Evolutionary conservation across 2,329 filamentous ascomycete genomes (phyloP).

Genomic region (Epichloe sibirici): DNA sequence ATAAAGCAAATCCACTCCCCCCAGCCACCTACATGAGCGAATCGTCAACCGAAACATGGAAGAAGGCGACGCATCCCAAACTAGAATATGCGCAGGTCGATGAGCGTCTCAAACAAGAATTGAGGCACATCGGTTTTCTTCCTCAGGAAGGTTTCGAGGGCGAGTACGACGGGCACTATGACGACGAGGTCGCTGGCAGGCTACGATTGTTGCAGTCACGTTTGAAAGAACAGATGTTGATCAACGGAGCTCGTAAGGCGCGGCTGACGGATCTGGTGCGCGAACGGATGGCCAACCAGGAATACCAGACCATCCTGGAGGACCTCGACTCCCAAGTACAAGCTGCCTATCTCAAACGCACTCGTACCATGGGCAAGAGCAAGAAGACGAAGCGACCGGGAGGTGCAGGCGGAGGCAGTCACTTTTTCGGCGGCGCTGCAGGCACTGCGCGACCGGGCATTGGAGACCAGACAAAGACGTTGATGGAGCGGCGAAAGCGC

Average conservation of each 20-base stretch:
- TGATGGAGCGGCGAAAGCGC: conserved; percentile 82
- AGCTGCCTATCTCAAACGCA: conserved; percentile 89
- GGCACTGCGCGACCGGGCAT: conserved; percentile 58
- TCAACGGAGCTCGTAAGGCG: conserved; percentile 84
- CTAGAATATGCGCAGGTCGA: conserved; percentile 81
- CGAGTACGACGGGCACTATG: conserved; percentile 80
- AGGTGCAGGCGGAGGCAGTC: conserved; percentile 60
- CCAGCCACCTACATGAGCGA: conserved; percentile 74
- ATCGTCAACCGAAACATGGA: conserved; percentile 63
- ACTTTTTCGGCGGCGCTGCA: conserved; percentile 45
- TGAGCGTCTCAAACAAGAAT: conserved; percentile 80
- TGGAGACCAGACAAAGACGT: conserved; percentile 74
- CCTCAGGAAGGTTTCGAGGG: conserved; percentile 50
- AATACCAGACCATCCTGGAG: conserved; percentile 93
- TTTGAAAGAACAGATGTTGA: conserved; percentile 69
- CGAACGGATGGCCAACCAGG: conserved; percentile 89
- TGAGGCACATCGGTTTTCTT: conserved; percentile 82
- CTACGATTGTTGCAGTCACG: conserved; percentile 74
- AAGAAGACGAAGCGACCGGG: conserved; percentile 79
- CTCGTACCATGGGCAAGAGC: conserved; percentile 83
- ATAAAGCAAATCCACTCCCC: conserved; percentile 32
- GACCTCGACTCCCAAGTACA: conserved; percentile 93
- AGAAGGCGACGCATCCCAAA: conserved; percentile 61
- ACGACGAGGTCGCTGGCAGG: conserved; percentile 87
- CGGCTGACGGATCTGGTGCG: conserved; percentile 77